A percentile compares a stretch with the other conserved stretches of the same genome.
These are phyloP conservation scores for Hymenoscyphus albidus DNA, from an alignment of 2,329 filamentous ascomycete species.

Conservation along the genomic window DNA sequence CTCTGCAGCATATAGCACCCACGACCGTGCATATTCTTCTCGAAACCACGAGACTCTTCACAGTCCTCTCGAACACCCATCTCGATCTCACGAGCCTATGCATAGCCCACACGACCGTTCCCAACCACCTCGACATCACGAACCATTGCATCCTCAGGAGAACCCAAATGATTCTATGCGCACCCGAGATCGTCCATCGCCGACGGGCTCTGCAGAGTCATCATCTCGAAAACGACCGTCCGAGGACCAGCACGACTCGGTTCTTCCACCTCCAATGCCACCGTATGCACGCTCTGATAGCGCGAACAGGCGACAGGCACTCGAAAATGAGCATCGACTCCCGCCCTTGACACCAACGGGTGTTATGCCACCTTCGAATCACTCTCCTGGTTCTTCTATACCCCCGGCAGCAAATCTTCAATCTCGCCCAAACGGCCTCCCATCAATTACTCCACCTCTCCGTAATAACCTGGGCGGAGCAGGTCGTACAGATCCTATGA, in stretches of 20 bases:
- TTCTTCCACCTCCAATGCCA: conserved; percentile 38
- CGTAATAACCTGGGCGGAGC: conserved; percentile 30
- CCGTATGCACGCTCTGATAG: conserved; percentile 28
- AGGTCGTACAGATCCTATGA: conserved; percentile 33
- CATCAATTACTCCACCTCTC: conserved; percentile 31
- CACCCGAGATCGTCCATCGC: neutral
- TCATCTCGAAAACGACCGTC: conserved; percentile 33
- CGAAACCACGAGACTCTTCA: neutral
- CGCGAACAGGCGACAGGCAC: conserved; percentile 27
- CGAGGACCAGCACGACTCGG: conserved; percentile 33
- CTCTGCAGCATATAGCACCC: neutral
- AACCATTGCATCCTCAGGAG: neutral
- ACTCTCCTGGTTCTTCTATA: conserved; percentile 33
- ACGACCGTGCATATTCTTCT: conserved; percentile 1
- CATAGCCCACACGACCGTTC: conserved; percentile 4
- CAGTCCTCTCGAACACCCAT: neutral
- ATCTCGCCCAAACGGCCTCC: conserved; percentile 24
- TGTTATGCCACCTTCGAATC: conserved; percentile 25
- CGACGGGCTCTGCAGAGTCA: conserved; percentile 4
- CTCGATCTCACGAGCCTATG: conserved; percentile 5
- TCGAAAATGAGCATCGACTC: conserved; percentile 34
- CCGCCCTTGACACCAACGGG: conserved; percentile 34
- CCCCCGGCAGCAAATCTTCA: conserved; percentile 32
- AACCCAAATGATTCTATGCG: neutral
- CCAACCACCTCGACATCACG: neutral